These are phyloP conservation scores for Phanerochaete carnosa DNA, from an alignment of 768 basidiomycete genomes.

Conservation along the genomic window DNA sequence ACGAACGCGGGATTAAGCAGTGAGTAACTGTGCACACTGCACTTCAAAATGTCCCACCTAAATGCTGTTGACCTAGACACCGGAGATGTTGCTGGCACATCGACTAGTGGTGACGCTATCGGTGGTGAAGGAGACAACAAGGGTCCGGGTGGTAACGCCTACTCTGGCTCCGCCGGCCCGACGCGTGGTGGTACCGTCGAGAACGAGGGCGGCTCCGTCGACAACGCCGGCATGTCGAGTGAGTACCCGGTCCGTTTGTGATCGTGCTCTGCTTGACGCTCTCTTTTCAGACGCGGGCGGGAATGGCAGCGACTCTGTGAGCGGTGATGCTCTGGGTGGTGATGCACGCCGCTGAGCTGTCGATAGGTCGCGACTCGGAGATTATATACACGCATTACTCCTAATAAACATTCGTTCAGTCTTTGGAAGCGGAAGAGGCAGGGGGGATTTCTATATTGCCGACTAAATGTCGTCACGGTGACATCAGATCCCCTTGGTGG, in stretches of 20 bases:
- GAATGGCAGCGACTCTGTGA: constrained; percentile 4
- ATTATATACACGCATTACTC: constrained; percentile 4
- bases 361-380: neutral
- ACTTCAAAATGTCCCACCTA: neutral
- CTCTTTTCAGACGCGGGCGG: constrained; percentile 4
- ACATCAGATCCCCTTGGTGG: too few relatives aligned
- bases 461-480: too few relatives aligned
- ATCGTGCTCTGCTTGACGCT: neutral
- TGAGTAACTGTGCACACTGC: neutral
- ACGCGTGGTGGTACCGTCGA: constrained; percentile 10
- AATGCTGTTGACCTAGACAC: neutral
- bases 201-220: constrained; percentile 10
- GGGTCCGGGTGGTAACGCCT: constrained; percentile 16
- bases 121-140: constrained; percentile 14
- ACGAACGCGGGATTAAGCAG: constrained; percentile 10
- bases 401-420: constrained; percentile 4
- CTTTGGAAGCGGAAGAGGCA: too few relatives aligned
- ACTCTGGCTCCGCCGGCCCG: constrained; percentile 12
- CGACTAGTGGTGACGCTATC: constrained; percentile 11
- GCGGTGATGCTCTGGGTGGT: constrained; percentile 9
- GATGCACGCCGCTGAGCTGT: constrained; percentile 2
- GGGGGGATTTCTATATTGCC: too few relatives aligned
- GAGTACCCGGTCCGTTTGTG: neutral
- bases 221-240: constrained; percentile 12
- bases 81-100: neutral